A percentile compares a stretch with the other conserved stretches of the same genome.
Conservation (phyloP, 75 land plant species). For the Ceratopteris richardii region DNA sequence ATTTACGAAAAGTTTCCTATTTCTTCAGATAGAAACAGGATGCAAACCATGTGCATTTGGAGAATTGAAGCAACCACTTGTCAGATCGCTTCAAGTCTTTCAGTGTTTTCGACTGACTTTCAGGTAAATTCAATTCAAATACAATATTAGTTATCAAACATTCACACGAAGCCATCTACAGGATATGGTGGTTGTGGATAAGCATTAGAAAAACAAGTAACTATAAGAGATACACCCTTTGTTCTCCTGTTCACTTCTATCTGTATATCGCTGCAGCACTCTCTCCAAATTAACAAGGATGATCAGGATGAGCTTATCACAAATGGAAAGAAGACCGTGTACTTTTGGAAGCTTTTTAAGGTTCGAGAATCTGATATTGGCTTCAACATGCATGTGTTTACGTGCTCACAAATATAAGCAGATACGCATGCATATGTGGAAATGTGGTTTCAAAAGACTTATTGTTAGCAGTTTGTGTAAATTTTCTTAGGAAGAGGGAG, state of each 20-base stretch:
- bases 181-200: no score
- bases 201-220: no score
- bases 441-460: no score
- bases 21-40: neutral
- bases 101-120: conserved; percentile 10
- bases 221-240: no score
- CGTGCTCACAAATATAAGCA: neutral
- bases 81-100: neutral
- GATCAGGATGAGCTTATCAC: conserved; percentile 21
- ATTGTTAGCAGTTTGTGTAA: no score
- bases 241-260: no score
- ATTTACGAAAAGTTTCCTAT: no score
- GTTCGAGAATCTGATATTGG: neutral
- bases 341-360: conserved; percentile 17
- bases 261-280: conserved; percentile 14
- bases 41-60: conserved; percentile 21
- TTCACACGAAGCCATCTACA: no score
- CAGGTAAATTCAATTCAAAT: conserved; percentile 20
- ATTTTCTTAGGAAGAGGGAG: neutral
- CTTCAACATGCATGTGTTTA: neutral
- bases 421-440: neutral
- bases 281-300: conserved; percentile 14
- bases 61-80: conserved; percentile 8
- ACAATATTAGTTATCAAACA: no score
- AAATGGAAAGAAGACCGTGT: conserved; percentile 16